Evolutionary conservation across 371 early-diverging fungal species (phyloP), one percentile per base, ranked within the genome.

Genomic region (Nematocida sp.): DNA sequence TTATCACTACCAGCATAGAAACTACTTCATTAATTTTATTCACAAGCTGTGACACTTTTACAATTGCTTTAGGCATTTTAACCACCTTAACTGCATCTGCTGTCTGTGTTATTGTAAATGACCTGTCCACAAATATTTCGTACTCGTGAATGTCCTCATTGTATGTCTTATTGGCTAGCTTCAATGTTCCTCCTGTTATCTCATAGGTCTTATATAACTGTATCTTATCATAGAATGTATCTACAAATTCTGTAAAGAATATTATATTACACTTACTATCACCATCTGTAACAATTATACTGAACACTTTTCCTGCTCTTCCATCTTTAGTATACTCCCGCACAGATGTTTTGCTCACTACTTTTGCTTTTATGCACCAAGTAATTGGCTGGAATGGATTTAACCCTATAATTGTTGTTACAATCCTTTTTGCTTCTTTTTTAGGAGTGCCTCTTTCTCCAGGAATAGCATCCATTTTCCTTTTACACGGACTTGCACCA

Each of bases 211-310:
- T 89, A 75, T 90, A 91, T 52, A 92, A 90, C 72, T 93, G 89
- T 11, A 96, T 83, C 61, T 91, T 45, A 27, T 91, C 87, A 78
- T 90, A 92, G 69, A 92, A 90, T 60, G 86, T 85, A 74, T 91
- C 91, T 1, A 91, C 93, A 72, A 90, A 90, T 58, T 92, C 92
- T 60, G 90, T 91, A 86, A 96, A 96, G 20, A 88, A 92, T 3
- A 94, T 94, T 2, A 92, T 94, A 60, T 91, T 90, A 76, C 96
- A 95, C 83, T 94, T 94, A 58, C 93, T 92, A 88, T 90, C 89
- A 72, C 92, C 91, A 84, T 96, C 97, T 42, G 92, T 88, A 58
- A 96, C 87, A 18, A 90, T 91, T 61, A 93, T 90, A 84, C 91
- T 92, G 84, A 95, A 95, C 3, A 96, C 89, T 73, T 91, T 91